Evolutionary conservation across 352 stramenopile species (phyloP), one percentile per base, ranked within the genome.

Genomic region (Phytophthora nicotianae): DNA sequence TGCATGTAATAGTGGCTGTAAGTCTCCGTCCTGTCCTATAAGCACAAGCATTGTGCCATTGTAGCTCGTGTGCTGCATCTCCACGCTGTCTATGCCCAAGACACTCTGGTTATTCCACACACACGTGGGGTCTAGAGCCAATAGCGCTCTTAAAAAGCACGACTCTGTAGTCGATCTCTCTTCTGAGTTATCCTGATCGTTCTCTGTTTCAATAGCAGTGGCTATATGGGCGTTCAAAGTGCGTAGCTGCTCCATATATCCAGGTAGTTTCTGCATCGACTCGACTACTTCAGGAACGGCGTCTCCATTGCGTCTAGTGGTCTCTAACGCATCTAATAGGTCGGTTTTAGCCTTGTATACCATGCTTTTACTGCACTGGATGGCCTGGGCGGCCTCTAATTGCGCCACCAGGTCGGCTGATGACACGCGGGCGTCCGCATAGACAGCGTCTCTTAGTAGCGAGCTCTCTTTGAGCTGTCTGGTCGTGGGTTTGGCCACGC

Each of bases 281-380:
- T 60, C 48, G 2, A 58, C 37, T 32, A 74, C 50, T 19, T 61
- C 38, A 0, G 62, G 50, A 0, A 32, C 23, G 0, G 53, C 38
- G 21, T 58, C 37, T 33, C 50, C 52, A 19, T 60, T 58, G 23
- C 49, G 52, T 50, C 53, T 50, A 16, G 65, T 50, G n/a, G 48
- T 47, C 29, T 82, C 64, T 10, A 81, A 23, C 7, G 62, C 70
- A 20, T 81, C 76, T 16, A 86, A 23, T 40, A 86, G 41, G n/a
- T 86, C 76, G 11, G 59, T 81, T 43, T 86, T 86, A 17, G 71
- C 73, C 49, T 86, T 85, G 60, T 85, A 85, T 10, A 79, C 76
- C 65, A 86, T 79, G 49, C 74, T 83, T 58, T 83, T 83, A 53
- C 61, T 83, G 52, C 76, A 83, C 20, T 72, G 64, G 17, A 79